These are phyloP conservation scores for Baorangia bicolor DNA, from an alignment of 768 basidiomycete genomes.

Conservation along the genomic window DNA sequence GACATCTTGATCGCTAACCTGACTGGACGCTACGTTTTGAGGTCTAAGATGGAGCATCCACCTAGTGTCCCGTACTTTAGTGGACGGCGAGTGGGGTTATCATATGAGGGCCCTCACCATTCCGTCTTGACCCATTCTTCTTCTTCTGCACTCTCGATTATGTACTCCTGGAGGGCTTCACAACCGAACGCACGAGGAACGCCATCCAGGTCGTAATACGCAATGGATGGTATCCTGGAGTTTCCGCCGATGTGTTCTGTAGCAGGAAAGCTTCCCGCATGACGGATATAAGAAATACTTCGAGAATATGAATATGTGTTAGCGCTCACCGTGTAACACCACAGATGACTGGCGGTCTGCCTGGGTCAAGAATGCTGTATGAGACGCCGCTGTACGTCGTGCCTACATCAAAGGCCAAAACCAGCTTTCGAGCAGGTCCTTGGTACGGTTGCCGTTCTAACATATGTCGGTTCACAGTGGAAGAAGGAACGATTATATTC, in stretches of 20 bases:
- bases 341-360: slow-evolving; percentile 21
- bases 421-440: too few species aligned
- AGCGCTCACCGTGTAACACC: slow-evolving; percentile 24
- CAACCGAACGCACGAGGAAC: too few species aligned
- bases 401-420: too few species aligned
- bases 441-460: slow-evolving; percentile 36
- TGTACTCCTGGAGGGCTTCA: slow-evolving; percentile 40
- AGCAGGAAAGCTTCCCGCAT: slow-evolving; percentile 41
- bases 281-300: neutral
- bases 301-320: neutral
- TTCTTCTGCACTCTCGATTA: slow-evolving; percentile 40
- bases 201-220: slow-evolving; percentile 45
- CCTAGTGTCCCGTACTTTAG: slow-evolving; percentile 22
- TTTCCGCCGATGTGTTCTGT: slow-evolving; percentile 46
- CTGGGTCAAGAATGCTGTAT: too few species aligned
- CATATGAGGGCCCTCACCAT: slow-evolving; percentile 19
- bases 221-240: slow-evolving; percentile 49
- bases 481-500: too few species aligned
- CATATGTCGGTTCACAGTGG: too few species aligned
- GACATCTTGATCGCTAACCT: slow-evolving; percentile 33
- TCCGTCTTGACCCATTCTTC: too few species aligned
- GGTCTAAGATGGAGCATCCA: slow-evolving; percentile 37
- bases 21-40: slow-evolving; percentile 15
- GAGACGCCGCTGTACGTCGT: too few species aligned
- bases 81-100: neutral